phyloP scores from a whole-genome alignment of 495 filamentous ascomycete species.

The Emericellopsis terricola region DNA sequence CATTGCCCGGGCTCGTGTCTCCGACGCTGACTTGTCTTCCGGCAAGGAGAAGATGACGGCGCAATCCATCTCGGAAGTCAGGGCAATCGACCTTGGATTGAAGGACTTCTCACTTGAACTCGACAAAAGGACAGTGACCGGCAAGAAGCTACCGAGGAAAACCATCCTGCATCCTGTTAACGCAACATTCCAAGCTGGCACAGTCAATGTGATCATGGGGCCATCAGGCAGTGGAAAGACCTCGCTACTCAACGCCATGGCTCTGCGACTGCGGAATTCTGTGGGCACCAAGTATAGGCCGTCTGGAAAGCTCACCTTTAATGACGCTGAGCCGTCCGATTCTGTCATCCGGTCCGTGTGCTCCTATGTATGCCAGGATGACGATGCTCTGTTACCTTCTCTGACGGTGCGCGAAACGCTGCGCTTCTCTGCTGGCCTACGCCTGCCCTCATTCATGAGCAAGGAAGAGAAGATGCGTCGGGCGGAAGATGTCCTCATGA shows the following conservation, averaged over 20 bases:
- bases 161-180: constrained; percentile 47
- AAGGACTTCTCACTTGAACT: constrained; percentile 41
- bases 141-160: constrained; percentile 26
- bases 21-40: constrained; percentile 35
- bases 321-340: constrained; percentile 43
- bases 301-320: constrained; percentile 43
- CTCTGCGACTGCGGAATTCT: constrained; percentile 39
- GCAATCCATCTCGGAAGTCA: constrained; percentile 29
- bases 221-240: constrained; percentile 62
- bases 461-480: constrained; percentile 40
- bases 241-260: constrained; percentile 50
- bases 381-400: constrained; percentile 54
- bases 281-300: constrained; percentile 32
- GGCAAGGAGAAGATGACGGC: constrained; percentile 42
- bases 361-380: constrained; percentile 61
- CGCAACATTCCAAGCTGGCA: constrained; percentile 39
- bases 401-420: constrained; percentile 59
- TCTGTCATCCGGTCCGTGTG: constrained; percentile 48
- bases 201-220: constrained; percentile 61
- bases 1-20: constrained; percentile 33
- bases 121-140: constrained; percentile 33
- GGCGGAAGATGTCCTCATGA: constrained; percentile 51
- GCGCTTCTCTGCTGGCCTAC: constrained; percentile 45
- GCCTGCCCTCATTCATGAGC: constrained; percentile 50
- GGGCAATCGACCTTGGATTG: constrained; percentile 39